Percentiles rank a stretch among this genome's conserved stretches.
Evolutionary conservation across 2,329 filamentous ascomycete genomes (phyloP).

Genomic region (Pseudogymnoascus sp.): DNA sequence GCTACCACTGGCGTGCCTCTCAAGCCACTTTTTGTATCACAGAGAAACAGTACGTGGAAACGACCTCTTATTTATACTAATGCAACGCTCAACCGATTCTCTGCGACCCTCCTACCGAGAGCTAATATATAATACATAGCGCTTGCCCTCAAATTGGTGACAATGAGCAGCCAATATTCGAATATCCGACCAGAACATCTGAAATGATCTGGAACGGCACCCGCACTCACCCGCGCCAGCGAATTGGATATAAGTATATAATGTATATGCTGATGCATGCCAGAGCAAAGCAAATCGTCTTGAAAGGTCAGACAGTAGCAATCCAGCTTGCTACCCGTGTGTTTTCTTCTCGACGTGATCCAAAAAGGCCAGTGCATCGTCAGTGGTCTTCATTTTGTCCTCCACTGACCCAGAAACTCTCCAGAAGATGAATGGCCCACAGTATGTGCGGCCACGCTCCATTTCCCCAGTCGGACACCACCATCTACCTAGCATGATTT

Average conservation of each 20-base stretch:
- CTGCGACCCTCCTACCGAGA: neutral
- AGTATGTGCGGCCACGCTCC: slow-evolving; percentile 14
- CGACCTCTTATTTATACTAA: neutral
- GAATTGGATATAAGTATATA: slow-evolving; percentile 4
- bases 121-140: neutral
- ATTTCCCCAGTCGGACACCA: slow-evolving; percentile 28
- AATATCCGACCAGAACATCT: slow-evolving; percentile 3
- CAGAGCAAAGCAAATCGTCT: slow-evolving; percentile 3
- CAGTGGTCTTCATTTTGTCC: neutral
- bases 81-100: neutral
- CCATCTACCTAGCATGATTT: slow-evolving; percentile 44
- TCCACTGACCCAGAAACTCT: slow-evolving; percentile 18
- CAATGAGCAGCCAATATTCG: neutral
- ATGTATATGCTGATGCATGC: neutral
- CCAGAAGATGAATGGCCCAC: slow-evolving; percentile 32
- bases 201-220: neutral
- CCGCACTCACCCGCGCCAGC: neutral
- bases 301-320: neutral
- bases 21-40: neutral
- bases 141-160: neutral
- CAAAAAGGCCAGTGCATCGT: neutral
- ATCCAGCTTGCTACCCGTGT: neutral
- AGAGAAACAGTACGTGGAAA: neutral
- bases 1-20: neutral
- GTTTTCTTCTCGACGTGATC: neutral